Evolutionary conservation across 2,329 filamentous ascomycete genomes (phyloP), one percentile per base, ranked within the genome.

Genomic region (Lachnellula suecica): DNA sequence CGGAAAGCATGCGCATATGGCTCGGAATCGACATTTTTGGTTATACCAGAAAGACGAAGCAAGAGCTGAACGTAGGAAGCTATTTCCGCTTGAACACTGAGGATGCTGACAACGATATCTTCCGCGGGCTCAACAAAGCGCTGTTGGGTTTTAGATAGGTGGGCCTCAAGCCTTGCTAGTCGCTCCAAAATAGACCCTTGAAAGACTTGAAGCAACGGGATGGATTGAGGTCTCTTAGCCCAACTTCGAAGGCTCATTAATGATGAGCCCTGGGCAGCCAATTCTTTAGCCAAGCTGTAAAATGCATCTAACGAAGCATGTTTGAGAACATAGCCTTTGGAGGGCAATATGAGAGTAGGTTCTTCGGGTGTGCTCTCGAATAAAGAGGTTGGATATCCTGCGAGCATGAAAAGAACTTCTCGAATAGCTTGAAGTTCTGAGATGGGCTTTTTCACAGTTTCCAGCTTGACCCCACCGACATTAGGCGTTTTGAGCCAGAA

Each of bases 341-440:
- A 63, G 22, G 56, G 58, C 42, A 59, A 56, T 44, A 63, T 71
- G 51, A 20, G 57, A 59, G 59, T 73, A 73, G 49, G 65, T 22
- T 69, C 61, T 45, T 74, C 70, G 38, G 74, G 49, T 4, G 58
- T 58, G 5, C 66, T 59, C 31, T 63, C 66, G 62, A 92, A 96
- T 1, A 96, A 66, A 2, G 84, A 86, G 2, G 88, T 93, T 5
- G 85, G 80, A 4, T 94, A 73, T 1, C 92, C 92, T 49, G 84
- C 82, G 0, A 97, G 78, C 89, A 97, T 95, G 63, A 90, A 93
- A 0, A 97, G 74, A 0, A 84, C 81, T 64, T 97, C 91, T 44
- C 91, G 83, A 23, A 92, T 73, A 10, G 85, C 74, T 58, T 92
- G 84, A 1, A 88, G 74, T 66, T 96, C 92, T 20, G 64, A 66